phyloP scores from a whole-genome alignment of 768 basidiomycete species.

The Lactifluus echinatus region DNA sequence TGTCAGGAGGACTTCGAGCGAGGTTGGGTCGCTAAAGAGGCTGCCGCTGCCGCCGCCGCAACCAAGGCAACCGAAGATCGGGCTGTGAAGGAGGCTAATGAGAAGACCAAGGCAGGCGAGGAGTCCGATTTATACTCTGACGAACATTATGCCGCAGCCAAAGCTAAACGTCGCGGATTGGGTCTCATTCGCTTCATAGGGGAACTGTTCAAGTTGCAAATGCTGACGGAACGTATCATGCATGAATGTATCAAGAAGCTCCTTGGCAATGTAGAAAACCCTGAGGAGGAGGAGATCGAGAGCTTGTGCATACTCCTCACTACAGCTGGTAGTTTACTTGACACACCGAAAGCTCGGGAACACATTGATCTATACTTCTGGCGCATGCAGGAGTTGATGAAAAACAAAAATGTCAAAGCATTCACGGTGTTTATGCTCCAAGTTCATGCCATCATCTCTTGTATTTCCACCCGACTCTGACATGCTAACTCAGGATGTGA shows the following conservation, averaged over 20 bases:
- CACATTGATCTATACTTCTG: constrained; percentile 92
- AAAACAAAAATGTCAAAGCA: constrained; percentile 65
- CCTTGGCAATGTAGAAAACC: constrained; percentile 85
- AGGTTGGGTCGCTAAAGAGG: constrained; percentile 86
- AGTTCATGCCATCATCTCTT: constrained; percentile 38
- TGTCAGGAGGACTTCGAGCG: constrained; percentile 98
- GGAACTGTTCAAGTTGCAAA: constrained; percentile 95
- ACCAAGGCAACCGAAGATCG: constrained; percentile 80
- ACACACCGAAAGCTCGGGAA: constrained; percentile 71
- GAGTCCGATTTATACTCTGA: constrained; percentile 83
- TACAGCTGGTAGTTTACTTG: constrained; percentile 85
- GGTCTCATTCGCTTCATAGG: constrained; percentile 98
- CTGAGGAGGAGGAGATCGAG: constrained; percentile 97
- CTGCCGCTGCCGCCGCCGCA: constrained; percentile 78
- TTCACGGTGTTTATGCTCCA: constrained; percentile 95
- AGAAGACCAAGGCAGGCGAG: constrained; percentile 27
- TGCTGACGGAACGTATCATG: constrained; percentile 97
- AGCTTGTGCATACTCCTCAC: constrained; percentile 86
- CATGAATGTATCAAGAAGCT: constrained; percentile 97
- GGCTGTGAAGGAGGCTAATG: constrained; percentile 45
- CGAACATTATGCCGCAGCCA: constrained; percentile 92
- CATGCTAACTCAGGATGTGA: constrained; percentile 58
- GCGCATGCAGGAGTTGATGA: constrained; percentile 76
- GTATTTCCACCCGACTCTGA: constrained; percentile 2
- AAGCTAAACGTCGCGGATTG: constrained; percentile 94